Percentiles rank a stretch among this genome's conserved stretches.
phyloP scores from a whole-genome alignment of 257 asterid species.

The Solanum ossicruentum region DNA sequence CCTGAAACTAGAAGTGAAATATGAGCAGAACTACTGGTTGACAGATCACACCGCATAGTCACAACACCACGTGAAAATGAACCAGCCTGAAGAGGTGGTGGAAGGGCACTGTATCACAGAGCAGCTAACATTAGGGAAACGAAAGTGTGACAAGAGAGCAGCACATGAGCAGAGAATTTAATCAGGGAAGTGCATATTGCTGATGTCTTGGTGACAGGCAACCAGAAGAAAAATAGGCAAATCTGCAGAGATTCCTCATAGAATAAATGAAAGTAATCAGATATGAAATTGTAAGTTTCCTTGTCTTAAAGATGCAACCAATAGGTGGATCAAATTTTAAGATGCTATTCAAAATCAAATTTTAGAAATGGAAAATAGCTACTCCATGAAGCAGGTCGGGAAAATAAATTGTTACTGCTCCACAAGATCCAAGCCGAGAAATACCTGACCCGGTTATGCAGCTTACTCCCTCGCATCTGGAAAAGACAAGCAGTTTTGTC shows the following conservation, averaged over 20 bases:
- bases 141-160: not conserved
- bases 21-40: slow-evolving; percentile 90
- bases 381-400: not conserved
- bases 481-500: not conserved
- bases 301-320: not conserved
- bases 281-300: not conserved
- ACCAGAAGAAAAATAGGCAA: not conserved
- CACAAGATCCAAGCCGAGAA: not conserved
- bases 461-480: slow-evolving; percentile 96
- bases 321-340: not conserved
- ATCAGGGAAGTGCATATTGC: not conserved
- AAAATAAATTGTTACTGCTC: not conserved
- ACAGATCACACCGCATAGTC: slow-evolving; percentile 91
- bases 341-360: not conserved
- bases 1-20: slow-evolving; percentile 93
- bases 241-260: not conserved
- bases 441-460: slow-evolving; percentile 92
- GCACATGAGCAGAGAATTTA: not conserved
- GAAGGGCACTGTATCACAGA: slow-evolving; percentile 62
- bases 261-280: not conserved
- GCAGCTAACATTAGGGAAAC: not conserved
- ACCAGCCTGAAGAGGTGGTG: slow-evolving; percentile 98
- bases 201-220: not conserved
- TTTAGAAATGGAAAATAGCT: not conserved
- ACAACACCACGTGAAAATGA: slow-evolving; percentile 94